Evolutionary conservation across 768 basidiomycete species (phyloP).

Genomic region (Lentinula edodes): DNA sequence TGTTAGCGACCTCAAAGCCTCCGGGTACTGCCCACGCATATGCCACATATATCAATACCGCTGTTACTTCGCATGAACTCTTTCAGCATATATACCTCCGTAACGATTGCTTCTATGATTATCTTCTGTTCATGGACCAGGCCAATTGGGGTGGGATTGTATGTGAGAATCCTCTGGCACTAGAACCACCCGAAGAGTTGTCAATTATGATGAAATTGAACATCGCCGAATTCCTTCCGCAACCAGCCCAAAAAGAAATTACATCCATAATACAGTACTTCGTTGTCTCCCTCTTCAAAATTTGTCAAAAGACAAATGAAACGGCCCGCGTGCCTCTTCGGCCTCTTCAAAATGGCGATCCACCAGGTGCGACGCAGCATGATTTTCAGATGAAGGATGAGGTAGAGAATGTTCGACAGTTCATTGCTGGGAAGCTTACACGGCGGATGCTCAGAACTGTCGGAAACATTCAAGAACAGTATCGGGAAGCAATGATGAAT

Average conservation of each 20-base stretch:
- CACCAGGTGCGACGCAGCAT: constrained; percentile 57
- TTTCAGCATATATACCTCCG: constrained; percentile 90
- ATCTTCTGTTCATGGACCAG: constrained; percentile 91
- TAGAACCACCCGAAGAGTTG: constrained; percentile 64
- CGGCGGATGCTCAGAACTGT: constrained; percentile 72
- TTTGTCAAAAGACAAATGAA: constrained; percentile 59
- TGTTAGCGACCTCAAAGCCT: constrained; percentile 92
- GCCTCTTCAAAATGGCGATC: constrained; percentile 53
- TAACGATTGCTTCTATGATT: constrained; percentile 89
- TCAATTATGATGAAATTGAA: constrained; percentile 89
- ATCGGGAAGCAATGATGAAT: constrained; percentile 55
- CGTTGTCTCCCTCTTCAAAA: constrained; percentile 78
- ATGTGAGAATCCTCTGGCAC: constrained; percentile 71
- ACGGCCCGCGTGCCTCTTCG: constrained; percentile 66
- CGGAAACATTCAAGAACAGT: constrained; percentile 52
- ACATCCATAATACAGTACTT: constrained; percentile 68
- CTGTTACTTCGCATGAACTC: constrained; percentile 90
- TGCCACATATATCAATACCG: constrained; percentile 90
- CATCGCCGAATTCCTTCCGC: constrained; percentile 83
- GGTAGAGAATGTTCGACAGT: constrained; percentile 60
- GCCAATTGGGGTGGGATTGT: constrained; percentile 89
- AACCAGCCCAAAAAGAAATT: constrained; percentile 76
- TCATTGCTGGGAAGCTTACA: constrained; percentile 77
- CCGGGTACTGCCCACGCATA: constrained; percentile 94
- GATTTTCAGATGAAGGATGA: constrained; percentile 70